A percentile compares a stretch with the other conserved stretches of the same genome.
phyloP scores from a whole-genome alignment of 2,329 filamentous ascomycete genomes.

The Cladorrhinum sp. region DNA sequence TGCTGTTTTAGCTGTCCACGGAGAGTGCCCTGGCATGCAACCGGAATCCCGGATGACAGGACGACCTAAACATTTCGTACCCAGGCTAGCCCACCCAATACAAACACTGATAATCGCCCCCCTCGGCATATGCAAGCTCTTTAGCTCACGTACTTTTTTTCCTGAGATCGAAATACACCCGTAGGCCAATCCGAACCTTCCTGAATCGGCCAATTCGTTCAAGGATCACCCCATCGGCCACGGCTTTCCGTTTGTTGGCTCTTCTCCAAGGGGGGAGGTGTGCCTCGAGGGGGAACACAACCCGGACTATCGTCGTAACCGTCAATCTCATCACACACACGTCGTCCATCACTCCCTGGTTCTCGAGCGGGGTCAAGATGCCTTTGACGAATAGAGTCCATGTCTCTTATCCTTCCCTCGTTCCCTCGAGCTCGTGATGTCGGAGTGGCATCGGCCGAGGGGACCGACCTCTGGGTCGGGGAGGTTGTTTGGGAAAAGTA shows the following conservation, averaged over 20 bases:
- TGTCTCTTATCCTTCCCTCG: conserved; percentile 46
- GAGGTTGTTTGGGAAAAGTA: conserved; percentile 45
- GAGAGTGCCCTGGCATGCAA: conserved; percentile 11
- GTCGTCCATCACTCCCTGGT: conserved; percentile 22
- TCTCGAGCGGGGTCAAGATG: conserved; percentile 41
- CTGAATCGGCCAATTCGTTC: conserved; percentile 29
- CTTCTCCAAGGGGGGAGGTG: conserved; percentile 22
- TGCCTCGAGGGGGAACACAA: conserved; percentile 22
- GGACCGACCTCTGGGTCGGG: conserved; percentile 33
- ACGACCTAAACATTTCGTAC: conserved; percentile 5
- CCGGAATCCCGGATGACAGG: conserved; percentile 16
- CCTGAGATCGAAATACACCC: conserved; percentile 34
- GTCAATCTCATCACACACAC: conserved; percentile 29
- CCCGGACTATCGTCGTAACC: conserved; percentile 26
- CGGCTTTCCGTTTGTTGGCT: conserved; percentile 30
- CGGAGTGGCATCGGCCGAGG: conserved; percentile 35
- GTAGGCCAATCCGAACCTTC: conserved; percentile 30
- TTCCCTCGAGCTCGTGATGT: conserved; percentile 35
- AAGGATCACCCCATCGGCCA: conserved; percentile 34
- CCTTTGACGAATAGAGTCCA: conserved; percentile 44
- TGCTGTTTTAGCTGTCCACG: conserved; percentile 17
- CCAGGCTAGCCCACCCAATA: conserved; percentile 36
- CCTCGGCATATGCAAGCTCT: conserved; percentile 41
- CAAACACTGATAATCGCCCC: conserved; percentile 34
- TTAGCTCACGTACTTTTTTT: conserved; percentile 29